Conservation (phyloP, 305 asterid genomes). For the Solanum hybrid region DNA sequence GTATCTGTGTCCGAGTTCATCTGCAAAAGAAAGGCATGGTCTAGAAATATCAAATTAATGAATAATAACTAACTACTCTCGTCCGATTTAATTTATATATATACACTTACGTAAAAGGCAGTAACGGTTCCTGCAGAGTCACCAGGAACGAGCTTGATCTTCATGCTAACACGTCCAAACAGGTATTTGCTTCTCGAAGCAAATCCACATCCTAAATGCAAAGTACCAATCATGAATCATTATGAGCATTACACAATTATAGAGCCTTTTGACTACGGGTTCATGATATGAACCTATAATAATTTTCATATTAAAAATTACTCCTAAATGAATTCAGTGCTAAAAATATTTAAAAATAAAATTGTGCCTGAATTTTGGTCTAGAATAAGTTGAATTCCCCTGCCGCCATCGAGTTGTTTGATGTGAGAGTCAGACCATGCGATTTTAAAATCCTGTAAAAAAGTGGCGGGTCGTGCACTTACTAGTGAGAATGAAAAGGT, state of each 20-base stretch:
- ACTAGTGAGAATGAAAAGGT: constrained; percentile 27
- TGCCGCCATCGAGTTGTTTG: constrained; percentile 60
- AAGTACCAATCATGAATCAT: not conserved
- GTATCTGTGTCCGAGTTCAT: constrained; percentile 51
- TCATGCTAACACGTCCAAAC: constrained; percentile 74
- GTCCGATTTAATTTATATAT: not conserved
- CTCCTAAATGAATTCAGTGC: not conserved
- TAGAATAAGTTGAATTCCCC: constrained; percentile 67
- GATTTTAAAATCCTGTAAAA: constrained; percentile 47
- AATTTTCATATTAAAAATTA: not conserved
- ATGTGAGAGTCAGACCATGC: constrained; percentile 75
- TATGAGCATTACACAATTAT: too few relatives aligned
- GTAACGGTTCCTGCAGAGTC: constrained; percentile 96
- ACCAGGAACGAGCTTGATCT: constrained; percentile 88
- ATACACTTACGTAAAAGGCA: constrained; percentile 56
- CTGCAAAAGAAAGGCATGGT: constrained; percentile 9
- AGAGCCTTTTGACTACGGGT: not conserved
- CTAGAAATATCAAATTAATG: not conserved
- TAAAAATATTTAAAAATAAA: not conserved
- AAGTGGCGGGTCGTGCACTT: constrained; percentile 62
- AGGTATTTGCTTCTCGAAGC: constrained; percentile 52
- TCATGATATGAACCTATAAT: not conserved
- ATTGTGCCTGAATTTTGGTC: constrained; percentile 57
- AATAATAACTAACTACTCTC: not conserved
- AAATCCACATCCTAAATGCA: constrained; percentile 67